Evolutionary conservation across 345 rosid species (phyloP).

Genomic region (Euphorbia peplus): DNA sequence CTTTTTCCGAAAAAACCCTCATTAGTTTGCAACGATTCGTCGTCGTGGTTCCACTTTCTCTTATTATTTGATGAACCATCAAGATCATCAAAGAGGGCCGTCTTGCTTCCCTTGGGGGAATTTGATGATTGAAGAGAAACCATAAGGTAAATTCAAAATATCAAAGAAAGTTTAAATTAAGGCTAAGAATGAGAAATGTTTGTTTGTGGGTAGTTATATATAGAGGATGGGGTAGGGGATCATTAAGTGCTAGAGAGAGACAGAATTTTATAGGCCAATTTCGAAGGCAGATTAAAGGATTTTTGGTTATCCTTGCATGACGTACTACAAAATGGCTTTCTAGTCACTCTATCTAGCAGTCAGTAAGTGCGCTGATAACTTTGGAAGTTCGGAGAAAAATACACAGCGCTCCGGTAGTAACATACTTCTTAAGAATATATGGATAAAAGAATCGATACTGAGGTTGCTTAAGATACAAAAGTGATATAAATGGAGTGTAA

Average conservation of each 20-base stretch:
- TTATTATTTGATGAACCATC: constrained; percentile 44
- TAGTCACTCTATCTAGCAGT: constrained; percentile 15
- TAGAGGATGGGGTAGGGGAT: constrained; percentile 21
- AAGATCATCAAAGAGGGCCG: constrained; percentile 25
- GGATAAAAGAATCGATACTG: no score
- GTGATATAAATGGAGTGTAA: no score
- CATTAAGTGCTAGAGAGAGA: constrained; percentile 25
- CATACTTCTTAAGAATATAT: no score
- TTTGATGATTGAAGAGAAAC: constrained; percentile 43
- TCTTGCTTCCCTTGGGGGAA: constrained; percentile 30
- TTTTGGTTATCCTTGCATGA: constrained; percentile 37
- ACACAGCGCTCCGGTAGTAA: no score
- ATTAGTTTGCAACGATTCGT: no score
- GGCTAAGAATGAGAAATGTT: constrained; percentile 22
- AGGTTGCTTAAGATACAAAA: no score
- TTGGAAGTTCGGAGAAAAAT: no score
- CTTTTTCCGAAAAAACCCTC: constrained; percentile 26
- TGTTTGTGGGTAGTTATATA: constrained; percentile 25
- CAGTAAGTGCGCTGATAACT: no score
- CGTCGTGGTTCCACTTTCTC: constrained; percentile 44
- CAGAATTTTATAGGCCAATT: constrained; percentile 27
- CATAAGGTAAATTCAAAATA: constrained; percentile 23
- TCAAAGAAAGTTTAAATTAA: not conserved
- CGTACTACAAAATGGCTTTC: constrained; percentile 52
- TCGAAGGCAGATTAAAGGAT: constrained; percentile 20